Evolutionary conservation across 345 rosid genomes (phyloP).

Genomic region (Microthlaspi erraticum): DNA sequence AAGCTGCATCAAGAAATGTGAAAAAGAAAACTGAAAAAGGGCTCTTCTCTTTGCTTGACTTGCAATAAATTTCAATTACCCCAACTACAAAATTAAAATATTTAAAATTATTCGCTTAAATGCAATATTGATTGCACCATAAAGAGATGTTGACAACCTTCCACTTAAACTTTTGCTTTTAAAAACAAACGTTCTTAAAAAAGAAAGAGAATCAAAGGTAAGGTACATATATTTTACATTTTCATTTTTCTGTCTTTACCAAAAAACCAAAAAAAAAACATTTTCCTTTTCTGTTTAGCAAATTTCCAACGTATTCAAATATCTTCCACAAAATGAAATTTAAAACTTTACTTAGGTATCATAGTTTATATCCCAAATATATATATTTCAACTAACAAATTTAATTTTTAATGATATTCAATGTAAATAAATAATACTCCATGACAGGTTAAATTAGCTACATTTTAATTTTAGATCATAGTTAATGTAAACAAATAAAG

Average conservation of each 20-base stretch:
- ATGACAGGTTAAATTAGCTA: background rate
- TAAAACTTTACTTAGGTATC: no score
- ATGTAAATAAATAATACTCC: background rate
- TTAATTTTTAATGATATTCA: background rate
- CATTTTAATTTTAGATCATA: background rate
- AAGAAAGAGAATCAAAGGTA: background rate
- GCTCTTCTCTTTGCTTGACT: constrained; percentile 44
- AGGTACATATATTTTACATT: no score
- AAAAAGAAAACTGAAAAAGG: constrained; percentile 36
- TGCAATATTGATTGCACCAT: constrained; percentile 43
- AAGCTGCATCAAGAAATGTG: constrained; percentile 41
- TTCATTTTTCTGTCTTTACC: no score
- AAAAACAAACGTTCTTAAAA: background rate
- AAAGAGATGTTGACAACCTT: constrained; percentile 45
- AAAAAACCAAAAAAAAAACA: no score
- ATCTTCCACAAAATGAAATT: no score
- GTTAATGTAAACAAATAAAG: background rate
- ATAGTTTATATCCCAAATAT: no score
- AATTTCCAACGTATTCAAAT: no score
- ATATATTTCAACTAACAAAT: background rate
- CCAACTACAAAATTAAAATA: constrained; percentile 28
- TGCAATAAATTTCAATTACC: constrained; percentile 47
- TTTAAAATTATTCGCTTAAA: constrained; percentile 25
- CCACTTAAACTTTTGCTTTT: constrained; percentile 37
- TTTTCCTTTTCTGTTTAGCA: no score